Percentiles rank a stretch among this genome's conserved stretches.
These are phyloP conservation scores for Suillus paluster DNA, from an alignment of 768 basidiomycete species.

Conservation along the genomic window DNA sequence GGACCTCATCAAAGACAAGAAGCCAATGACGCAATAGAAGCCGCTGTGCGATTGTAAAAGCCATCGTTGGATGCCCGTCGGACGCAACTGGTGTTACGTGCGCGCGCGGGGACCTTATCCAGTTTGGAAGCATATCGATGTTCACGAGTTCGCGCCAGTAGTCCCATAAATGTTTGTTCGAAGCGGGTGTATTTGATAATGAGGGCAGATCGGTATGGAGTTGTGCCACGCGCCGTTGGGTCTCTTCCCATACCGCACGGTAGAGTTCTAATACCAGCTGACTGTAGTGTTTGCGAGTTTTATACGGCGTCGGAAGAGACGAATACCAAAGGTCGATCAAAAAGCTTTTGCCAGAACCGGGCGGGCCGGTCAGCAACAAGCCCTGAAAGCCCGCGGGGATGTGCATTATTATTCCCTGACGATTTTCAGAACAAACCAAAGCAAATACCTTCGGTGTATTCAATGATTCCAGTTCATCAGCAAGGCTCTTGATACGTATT, in stretches of 20 bases:
- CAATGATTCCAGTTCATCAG: conserved; percentile 55
- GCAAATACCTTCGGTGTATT: conserved; percentile 52
- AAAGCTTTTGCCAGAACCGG: conserved; percentile 58
- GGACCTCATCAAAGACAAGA: conserved; percentile 62
- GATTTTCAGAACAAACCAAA: background rate
- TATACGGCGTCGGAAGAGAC: conserved; percentile 56
- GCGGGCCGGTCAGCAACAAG: conserved; percentile 53
- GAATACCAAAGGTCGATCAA: conserved; percentile 60
- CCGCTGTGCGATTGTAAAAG: conserved; percentile 49
- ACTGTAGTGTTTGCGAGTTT: conserved; percentile 61
- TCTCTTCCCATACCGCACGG: conserved; percentile 56
- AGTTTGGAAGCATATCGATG: conserved; percentile 34
- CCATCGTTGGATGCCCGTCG: conserved; percentile 39
- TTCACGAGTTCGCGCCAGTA: conserved; percentile 37
- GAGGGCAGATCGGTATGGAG: background rate
- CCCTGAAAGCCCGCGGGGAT: conserved; percentile 37
- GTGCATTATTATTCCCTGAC: background rate
- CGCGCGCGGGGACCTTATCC: conserved; percentile 21
- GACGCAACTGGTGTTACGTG: no score
- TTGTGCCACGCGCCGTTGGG: conserved; percentile 41
- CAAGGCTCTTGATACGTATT: conserved; percentile 47
- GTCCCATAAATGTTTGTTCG: conserved; percentile 31
- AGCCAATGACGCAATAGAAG: conserved; percentile 53
- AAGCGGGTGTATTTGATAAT: conserved; percentile 6
- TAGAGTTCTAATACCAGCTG: conserved; percentile 60